Evolutionary conservation across 768 basidiomycete species (phyloP).

Genomic region (Leccinum variicolor): DNA sequence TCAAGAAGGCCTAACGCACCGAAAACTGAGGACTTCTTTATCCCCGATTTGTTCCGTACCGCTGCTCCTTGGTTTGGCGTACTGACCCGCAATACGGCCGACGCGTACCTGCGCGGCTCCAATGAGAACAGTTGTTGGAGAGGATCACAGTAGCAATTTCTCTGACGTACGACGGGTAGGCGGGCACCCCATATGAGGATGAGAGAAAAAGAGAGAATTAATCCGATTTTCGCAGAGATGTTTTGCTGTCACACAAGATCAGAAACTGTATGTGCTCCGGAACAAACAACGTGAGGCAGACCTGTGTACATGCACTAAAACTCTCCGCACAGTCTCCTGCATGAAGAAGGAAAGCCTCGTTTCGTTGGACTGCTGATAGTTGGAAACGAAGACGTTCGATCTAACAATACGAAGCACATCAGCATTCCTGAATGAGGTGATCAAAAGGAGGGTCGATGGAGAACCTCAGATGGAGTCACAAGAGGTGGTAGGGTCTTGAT

Average conservation of each 20-base stretch:
- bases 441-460: conserved; percentile 22
- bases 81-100: conserved; percentile 94
- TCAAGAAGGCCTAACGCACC: conserved; percentile 43
- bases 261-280: conserved; percentile 5
- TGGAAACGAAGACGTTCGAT: conserved; percentile 83
- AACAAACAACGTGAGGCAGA: conserved; percentile 34
- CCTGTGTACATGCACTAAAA: conserved; percentile 87
- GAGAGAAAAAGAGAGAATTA: conserved; percentile 92
- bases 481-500: conserved; percentile 80
- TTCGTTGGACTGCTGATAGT: conserved; percentile 72
- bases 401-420: conserved; percentile 34
- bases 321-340: conserved; percentile 98
- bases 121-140: conserved; percentile 4
- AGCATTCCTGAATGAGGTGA: conserved; percentile 28
- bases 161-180: conserved; percentile 74
- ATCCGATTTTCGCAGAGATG: conserved; percentile 82
- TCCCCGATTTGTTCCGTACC: conserved; percentile 74
- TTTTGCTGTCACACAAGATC: conserved; percentile 54
- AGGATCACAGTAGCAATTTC: not conserved
- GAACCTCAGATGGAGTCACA: conserved; percentile 89
- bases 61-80: conserved; percentile 91
- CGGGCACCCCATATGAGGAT: conserved; percentile 94
- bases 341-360: conserved; percentile 91
- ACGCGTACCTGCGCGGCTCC: conserved; percentile 56
- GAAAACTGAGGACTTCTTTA: conserved; percentile 79